Base-by-base conservation (phyloP, 176 grass and related monocot genomes). In the Oryza glaberrima region DNA sequence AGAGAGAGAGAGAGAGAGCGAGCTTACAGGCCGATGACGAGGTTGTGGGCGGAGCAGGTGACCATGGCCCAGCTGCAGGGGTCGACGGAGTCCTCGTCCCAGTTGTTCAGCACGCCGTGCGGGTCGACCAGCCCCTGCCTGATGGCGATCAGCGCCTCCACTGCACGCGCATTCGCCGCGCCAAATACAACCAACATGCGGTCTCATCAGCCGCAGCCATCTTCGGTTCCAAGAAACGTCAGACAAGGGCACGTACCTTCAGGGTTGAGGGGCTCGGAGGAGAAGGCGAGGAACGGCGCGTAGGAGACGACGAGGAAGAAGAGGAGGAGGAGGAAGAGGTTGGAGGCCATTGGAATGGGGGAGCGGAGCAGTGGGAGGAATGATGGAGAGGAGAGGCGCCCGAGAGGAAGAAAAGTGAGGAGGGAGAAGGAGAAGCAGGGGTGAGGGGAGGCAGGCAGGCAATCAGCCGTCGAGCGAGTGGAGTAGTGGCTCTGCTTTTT, bases 11-110 rank as follows among this genome's bases (percentile, higher is more conserved):
- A 11, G 19, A 30, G 68, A 67, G 64, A 58, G 2, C 71, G 2
- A n/a, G 75, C 80, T 92, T 91, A 98, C 96, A 98, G 77, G 87
- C 91, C 93, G 68, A 95, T 94, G 58, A 98, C 96, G 70, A 95
- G 96, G 84, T 98, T 98, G 78, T 83, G 76, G 2, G 96, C 60
- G 83, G 93, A 95, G 85, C 96, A 98, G 85, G 96, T 98, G 83
- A 98, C 83, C 96, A 98, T 98, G 56, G 96, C 93, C 96, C 96
- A 98, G 89, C 96, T 98, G 69, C 96, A 98, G 16, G 96, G 96
- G 90, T 98, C 96, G 76, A 95, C 93, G 40, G 93, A 98, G 88
- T 95, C 87, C 71, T 92, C 91, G 80, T 98, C 96, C 96, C 96
- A 98, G 83, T 95, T 95, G 73, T 76, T 77, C 34, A 98, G 87